A percentile compares a stretch with the other conserved stretches of the same genome.
Conservation (phyloP, 495 filamentous ascomycete genomes). For the Neurospora sp. region DNA sequence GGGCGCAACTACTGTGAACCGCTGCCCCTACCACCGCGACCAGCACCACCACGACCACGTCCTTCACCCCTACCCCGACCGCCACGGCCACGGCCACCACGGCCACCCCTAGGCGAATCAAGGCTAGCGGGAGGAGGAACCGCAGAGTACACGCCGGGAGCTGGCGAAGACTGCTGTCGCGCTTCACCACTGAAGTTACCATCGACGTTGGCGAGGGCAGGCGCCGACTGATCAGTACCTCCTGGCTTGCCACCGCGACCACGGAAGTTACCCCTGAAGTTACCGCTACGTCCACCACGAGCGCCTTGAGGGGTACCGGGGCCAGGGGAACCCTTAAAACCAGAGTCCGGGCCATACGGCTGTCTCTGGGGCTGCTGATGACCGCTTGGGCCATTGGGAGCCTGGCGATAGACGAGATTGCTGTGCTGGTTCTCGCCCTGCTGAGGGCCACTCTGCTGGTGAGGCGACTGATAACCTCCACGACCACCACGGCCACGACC, state of each 20-base stretch:
- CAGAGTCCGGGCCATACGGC: slow-evolving; percentile 4
- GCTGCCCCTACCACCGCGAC: slow-evolving; percentile 5
- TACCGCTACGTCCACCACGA: slow-evolving; percentile 27
- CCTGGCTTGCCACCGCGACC: slow-evolving; percentile 24
- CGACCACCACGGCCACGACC: slow-evolving; percentile 25
- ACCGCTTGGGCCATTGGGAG: slow-evolving; percentile 1
- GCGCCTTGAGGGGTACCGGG: slow-evolving; percentile 8
- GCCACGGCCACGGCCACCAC: slow-evolving; percentile 37
- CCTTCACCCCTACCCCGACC: slow-evolving; percentile 20
- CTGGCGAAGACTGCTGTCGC: slow-evolving; percentile 6
- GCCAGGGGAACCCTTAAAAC: slow-evolving; percentile 5
- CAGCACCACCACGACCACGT: slow-evolving; percentile 15
- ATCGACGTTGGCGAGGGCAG: slow-evolving; percentile 16
- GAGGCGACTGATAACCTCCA: slow-evolving; percentile 16
- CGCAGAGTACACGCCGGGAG: slow-evolving; percentile 45
- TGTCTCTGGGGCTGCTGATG: slow-evolving; percentile 13
- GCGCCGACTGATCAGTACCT: slow-evolving; percentile 14
- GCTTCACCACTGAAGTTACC: background rate
- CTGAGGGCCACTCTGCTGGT: slow-evolving; percentile 12
- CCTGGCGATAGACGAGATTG: slow-evolving; percentile 28
- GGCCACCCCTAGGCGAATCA: slow-evolving; percentile 45
- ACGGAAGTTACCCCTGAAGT: slow-evolving; percentile 17
- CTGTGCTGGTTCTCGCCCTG: slow-evolving; percentile 33
- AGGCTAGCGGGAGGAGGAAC: slow-evolving; percentile 72
- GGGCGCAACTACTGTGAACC: background rate